Base-by-base conservation (phyloP, 2,329 filamentous ascomycete genomes). In the Penicillium sp. region DNA sequence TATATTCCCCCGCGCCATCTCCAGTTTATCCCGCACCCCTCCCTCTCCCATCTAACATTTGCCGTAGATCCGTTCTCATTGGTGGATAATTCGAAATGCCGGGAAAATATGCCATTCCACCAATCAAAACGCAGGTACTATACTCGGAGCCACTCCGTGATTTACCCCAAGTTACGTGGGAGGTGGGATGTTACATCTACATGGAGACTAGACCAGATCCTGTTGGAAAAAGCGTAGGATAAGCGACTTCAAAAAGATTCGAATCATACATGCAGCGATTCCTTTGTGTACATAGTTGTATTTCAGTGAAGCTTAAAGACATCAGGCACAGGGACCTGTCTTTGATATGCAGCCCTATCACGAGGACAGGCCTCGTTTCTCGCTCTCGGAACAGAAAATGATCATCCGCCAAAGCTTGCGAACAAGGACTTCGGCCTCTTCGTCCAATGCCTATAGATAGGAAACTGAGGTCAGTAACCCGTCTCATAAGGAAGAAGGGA, bases 371-470 rank as follows among this genome's bases (percentile, higher is more conserved):
- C 92, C 92, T 61, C 92, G 82, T 79, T 94, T 96, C 82, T 96
- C 93, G 69, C 89, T 90, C 75, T 97, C 93, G 6, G 90, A 94
- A 69, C 93, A 97, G 85, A 97, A 97, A 68, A 97, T 96, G 56
- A 97, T 87, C 91, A 97, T 96, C 49, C 93, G 86, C 94, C 94
- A 99, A 35, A 99, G 83, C 78, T 97, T 97, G 84, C 91, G 95
- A 48, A 97, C 92, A 63, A 99, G 78, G 26, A 90, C 88, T 74
- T 97, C 92, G 11, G 92, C 92, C 71, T 97, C 94, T 69, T 99
- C 94, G 70, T 97, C 94, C 60, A 99, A 81, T 42, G 91, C 90
- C 86, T 93, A 58, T 31, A 34, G 29, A 34, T 42, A 51, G 38
- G 16, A 60, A 24, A 54, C 4, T 3, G 10, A 14, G 42, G 64